A percentile compares a stretch with the other conserved stretches of the same genome.
These are phyloP conservation scores for Penicillium pulvis DNA, from an alignment of 495 filamentous ascomycete species.

Conservation along the genomic window DNA sequence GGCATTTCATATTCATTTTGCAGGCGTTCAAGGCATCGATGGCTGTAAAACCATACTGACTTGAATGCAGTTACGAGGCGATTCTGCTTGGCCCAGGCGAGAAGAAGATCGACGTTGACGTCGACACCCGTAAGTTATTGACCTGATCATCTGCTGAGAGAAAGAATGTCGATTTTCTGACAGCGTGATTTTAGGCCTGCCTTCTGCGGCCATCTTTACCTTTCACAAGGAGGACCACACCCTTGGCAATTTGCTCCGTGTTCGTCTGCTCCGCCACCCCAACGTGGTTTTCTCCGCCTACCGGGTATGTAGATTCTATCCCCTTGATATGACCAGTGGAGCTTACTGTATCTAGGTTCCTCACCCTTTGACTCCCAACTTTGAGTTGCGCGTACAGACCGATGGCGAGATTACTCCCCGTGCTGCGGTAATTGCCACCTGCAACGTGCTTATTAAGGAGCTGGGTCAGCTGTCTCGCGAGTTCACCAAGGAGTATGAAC, in stretches of 20 bases:
- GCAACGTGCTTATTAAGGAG: constrained; percentile 75
- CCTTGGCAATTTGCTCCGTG: constrained; percentile 82
- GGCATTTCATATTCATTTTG: neutral
- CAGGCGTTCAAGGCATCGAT: neutral
- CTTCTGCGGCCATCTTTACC: constrained; percentile 80
- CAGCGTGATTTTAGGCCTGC: constrained; percentile 61
- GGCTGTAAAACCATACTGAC: neutral
- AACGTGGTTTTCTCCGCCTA: constrained; percentile 88
- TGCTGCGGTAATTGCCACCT: constrained; percentile 78
- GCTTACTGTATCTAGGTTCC: constrained; percentile 53
- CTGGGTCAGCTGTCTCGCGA: constrained; percentile 76
- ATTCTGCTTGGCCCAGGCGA: constrained; percentile 85
- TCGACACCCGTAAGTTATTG: constrained; percentile 75
- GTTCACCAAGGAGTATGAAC: constrained; percentile 93
- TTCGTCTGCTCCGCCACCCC: constrained; percentile 73
- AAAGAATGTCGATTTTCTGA: constrained; percentile 2
- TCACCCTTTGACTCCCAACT: constrained; percentile 83
- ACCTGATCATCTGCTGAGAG: neutral
- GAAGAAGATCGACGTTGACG: constrained; percentile 84
- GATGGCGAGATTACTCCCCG: constrained; percentile 84
- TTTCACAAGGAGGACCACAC: constrained; percentile 98
- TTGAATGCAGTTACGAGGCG: constrained; percentile 73
- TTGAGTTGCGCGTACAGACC: constrained; percentile 88
- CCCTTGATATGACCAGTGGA: constrained; percentile 12
- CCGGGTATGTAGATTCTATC: constrained; percentile 57